Conservation (phyloP, 75 land plant genomes). For the Cupressus sempervirens region DNA sequence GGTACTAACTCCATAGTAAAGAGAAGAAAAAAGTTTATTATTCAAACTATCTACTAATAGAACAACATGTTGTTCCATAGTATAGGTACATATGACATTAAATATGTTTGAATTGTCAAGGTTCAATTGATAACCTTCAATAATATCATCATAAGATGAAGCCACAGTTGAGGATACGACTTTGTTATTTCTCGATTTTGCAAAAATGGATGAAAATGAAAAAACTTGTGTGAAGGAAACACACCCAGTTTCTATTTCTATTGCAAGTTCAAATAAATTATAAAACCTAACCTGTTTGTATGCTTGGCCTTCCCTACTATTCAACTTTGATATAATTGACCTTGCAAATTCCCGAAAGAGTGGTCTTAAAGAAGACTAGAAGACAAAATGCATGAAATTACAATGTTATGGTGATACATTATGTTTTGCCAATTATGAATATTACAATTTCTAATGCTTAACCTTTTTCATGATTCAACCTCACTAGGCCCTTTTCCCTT, state of each 20-base stretch:
- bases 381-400: no score
- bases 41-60: not conserved
- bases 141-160: not conserved
- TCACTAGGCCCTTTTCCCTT: not conserved
- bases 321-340: not conserved
- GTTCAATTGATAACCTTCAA: not conserved
- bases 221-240: not conserved
- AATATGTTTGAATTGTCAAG: not conserved
- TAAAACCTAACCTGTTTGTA: not conserved
- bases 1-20: not conserved
- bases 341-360: no score
- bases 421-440: no score
- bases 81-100: not conserved
- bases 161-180: not conserved
- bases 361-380: no score
- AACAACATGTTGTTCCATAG: not conserved
- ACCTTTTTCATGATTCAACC: no score
- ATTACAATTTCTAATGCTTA: no score
- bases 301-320: not conserved
- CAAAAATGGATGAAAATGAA: not conserved
- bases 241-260: not conserved
- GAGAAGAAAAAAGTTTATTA: not conserved
- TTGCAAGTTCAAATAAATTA: not conserved
- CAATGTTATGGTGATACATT: no score
- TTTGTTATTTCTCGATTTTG: not conserved